A percentile compares a stretch with the other conserved stretches of the same genome.
phyloP scores from a whole-genome alignment of 2,329 filamentous ascomycete species.

The Cladophialophora chaetospira region DNA sequence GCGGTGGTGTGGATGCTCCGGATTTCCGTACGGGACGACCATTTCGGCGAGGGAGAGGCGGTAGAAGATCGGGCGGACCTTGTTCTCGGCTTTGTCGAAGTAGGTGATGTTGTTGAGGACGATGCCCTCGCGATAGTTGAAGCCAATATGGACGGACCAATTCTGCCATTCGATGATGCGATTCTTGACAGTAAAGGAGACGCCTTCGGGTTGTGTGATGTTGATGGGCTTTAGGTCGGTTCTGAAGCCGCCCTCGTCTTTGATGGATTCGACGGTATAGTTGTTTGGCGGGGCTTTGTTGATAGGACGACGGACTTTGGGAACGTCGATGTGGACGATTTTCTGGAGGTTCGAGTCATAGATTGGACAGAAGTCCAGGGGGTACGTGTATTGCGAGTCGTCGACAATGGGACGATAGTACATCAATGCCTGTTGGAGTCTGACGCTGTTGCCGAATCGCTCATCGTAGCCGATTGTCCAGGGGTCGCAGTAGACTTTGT shows the following conservation, averaged over 20 bases:
- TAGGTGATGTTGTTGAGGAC: conserved; percentile 88
- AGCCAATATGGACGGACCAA: conserved; percentile 89
- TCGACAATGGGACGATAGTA: conserved; percentile 87
- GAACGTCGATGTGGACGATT: conserved; percentile 82
- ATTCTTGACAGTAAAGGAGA: conserved; percentile 78
- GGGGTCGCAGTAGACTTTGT: conserved; percentile 94
- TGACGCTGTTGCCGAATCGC: conserved; percentile 74
- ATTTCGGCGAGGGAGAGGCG: conserved; percentile 87
- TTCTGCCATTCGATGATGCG: conserved; percentile 84
- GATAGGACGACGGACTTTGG: conserved; percentile 72
- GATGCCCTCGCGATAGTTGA: conserved; percentile 92
- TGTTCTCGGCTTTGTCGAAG: conserved; percentile 72
- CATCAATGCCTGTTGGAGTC: conserved; percentile 91
- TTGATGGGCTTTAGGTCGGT: conserved; percentile 81
- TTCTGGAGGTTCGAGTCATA: conserved; percentile 77
- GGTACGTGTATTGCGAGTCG: conserved; percentile 87
- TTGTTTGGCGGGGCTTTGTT: conserved; percentile 73
- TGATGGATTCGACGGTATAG: conserved; percentile 74
- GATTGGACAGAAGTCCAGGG: conserved; percentile 91
- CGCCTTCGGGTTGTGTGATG: conserved; percentile 84
- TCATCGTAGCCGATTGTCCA: conserved; percentile 97
- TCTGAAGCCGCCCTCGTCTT: conserved; percentile 73
- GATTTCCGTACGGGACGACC: conserved; percentile 74
- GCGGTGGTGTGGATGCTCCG: conserved; percentile 52
- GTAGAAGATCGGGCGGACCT: conserved; percentile 78